Percentiles rank a stretch among this genome's conserved stretches.
Evolutionary conservation across 768 basidiomycete genomes (phyloP).

Genomic region (Megacollybia marginata): DNA sequence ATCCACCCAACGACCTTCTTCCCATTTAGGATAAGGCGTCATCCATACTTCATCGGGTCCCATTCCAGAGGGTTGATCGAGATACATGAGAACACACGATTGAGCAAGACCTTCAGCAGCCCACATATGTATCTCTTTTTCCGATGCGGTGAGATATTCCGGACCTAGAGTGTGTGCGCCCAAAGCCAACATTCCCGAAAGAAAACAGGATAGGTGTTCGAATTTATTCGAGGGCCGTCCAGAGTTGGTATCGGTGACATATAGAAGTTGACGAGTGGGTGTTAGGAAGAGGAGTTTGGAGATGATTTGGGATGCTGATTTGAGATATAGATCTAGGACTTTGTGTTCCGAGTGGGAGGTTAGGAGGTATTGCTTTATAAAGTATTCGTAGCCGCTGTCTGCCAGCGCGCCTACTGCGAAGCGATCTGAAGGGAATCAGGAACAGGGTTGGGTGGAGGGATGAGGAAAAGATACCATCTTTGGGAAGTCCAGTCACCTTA

Average conservation of each 20-base stretch:
- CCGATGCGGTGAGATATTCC: conserved; percentile 24
- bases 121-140: conserved; percentile 43
- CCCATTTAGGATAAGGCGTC: conserved; percentile 8
- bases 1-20: conserved; percentile 29
- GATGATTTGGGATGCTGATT: conserved; percentile 47
- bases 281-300: conserved; percentile 52
- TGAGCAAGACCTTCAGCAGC: conserved; percentile 57
- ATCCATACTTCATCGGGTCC: conserved; percentile 50
- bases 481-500: conserved; percentile 33
- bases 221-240: conserved; percentile 34
- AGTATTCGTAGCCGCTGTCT: conserved; percentile 66
- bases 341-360: conserved; percentile 44
- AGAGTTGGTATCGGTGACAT: conserved; percentile 44
- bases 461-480: conserved; percentile 30
- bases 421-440: conserved; percentile 23
- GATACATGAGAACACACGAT: conserved; percentile 57
- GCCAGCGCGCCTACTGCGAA: conserved; percentile 49
- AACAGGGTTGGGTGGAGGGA: conserved; percentile 24
- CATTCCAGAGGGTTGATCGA: conserved; percentile 55
- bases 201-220: conserved; percentile 68
- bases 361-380: conserved; percentile 62
- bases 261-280: conserved; percentile 50
- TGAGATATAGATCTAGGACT: conserved; percentile 49
- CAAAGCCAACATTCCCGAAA: conserved; percentile 57
- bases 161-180: conserved; percentile 36